Evolutionary conservation across 768 basidiomycete genomes (phyloP).

Genomic region (Tricholoma saponaceum): DNA sequence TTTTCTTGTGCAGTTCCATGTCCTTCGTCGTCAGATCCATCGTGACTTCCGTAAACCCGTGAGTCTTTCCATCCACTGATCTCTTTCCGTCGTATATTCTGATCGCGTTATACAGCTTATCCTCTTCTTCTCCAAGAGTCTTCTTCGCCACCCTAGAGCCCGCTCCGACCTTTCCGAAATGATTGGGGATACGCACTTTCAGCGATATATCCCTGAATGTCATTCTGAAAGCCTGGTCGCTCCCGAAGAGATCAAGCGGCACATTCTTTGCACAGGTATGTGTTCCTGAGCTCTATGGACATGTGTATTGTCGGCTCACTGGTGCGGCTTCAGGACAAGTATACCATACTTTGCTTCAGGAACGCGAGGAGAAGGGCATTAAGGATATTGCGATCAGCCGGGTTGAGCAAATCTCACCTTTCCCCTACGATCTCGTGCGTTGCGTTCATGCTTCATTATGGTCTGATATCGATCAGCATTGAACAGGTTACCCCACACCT

Average conservation of each 20-base stretch:
- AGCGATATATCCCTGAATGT: slow-evolving; percentile 88
- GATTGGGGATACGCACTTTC: slow-evolving; percentile 84
- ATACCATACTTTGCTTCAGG: slow-evolving; percentile 84
- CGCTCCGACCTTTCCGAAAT: slow-evolving; percentile 87
- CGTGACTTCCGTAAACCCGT: slow-evolving; percentile 98
- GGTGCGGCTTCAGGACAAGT: slow-evolving; percentile 69
- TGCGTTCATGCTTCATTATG: not conserved
- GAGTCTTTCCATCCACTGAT: slow-evolving; percentile 17
- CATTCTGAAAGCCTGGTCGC: slow-evolving; percentile 67
- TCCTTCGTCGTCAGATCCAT: slow-evolving; percentile 93
- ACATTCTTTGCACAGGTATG: slow-evolving; percentile 83
- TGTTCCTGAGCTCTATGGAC: not conserved
- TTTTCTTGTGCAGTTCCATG: slow-evolving; percentile 67
- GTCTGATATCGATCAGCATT: not conserved
- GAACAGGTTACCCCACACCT: slow-evolving; percentile 83
- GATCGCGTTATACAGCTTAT: slow-evolving; percentile 53
- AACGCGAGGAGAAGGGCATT: slow-evolving; percentile 87
- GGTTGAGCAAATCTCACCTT: slow-evolving; percentile 92
- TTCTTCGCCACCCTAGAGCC: slow-evolving; percentile 92
- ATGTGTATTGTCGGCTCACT: slow-evolving; percentile 1
- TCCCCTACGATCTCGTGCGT: slow-evolving; percentile 91
- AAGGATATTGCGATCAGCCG: slow-evolving; percentile 93
- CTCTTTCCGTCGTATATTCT: not conserved
- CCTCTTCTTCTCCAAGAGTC: slow-evolving; percentile 94
- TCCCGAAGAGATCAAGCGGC: slow-evolving; percentile 85